These are phyloP conservation scores for Pestalotiopsis sp. DNA, from an alignment of 2,329 filamentous ascomycete genomes.

Conservation along the genomic window DNA sequence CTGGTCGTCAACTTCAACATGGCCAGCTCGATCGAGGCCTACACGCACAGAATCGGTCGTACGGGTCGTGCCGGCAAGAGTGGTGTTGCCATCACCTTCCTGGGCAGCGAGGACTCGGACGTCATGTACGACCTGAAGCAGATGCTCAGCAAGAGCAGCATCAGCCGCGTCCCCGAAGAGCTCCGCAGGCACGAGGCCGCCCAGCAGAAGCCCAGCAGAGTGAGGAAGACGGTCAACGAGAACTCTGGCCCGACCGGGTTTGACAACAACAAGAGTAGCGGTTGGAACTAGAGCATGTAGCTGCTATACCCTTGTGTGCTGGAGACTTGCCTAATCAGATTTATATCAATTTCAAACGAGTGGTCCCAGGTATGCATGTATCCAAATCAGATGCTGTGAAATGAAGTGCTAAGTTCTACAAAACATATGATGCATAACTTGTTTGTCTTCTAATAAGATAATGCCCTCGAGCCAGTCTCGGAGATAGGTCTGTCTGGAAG, in stretches of 20 bases:
- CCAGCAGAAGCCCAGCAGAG: conserved; percentile 71
- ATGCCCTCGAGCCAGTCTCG: too few species aligned
- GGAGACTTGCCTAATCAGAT: background rate
- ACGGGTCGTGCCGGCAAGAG: conserved; percentile 97
- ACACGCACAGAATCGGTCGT: conserved; percentile 94
- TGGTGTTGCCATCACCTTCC: conserved; percentile 93
- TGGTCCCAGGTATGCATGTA: background rate
- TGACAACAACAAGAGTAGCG: background rate
- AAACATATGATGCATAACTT: too few species aligned
- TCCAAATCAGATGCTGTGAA: background rate
- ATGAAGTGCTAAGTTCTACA: too few species aligned
- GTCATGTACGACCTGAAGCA: conserved; percentile 93
- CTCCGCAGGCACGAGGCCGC: conserved; percentile 85
- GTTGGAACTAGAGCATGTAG: conserved; percentile 1
- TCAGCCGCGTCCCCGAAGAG: conserved; percentile 90
- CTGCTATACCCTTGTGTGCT: background rate
- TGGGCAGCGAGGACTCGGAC: conserved; percentile 87
- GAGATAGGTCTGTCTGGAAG: too few species aligned
- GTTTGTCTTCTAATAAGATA: too few species aligned
- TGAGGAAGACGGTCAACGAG: background rate
- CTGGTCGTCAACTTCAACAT: conserved; percentile 99
- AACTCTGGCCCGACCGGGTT: background rate
- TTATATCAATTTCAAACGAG: background rate
- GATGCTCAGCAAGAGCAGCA: conserved; percentile 88
- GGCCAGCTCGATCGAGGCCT: conserved; percentile 88